Evolutionary conservation across 2,329 filamentous ascomycete genomes (phyloP).

Genomic region (Neonectria hederae): DNA sequence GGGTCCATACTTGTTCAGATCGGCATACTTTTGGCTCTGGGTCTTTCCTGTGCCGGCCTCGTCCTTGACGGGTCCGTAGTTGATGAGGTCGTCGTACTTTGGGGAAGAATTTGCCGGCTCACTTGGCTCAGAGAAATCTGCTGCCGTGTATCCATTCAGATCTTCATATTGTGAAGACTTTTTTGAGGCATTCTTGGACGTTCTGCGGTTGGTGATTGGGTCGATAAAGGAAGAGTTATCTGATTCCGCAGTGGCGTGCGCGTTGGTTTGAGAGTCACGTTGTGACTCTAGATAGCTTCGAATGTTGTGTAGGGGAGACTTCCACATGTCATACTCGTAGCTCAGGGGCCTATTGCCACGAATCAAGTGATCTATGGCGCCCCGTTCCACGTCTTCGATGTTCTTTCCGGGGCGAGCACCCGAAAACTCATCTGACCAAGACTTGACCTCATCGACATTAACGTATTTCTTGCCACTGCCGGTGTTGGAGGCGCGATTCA

Average conservation of each 20-base stretch:
- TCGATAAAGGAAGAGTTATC: conserved; percentile 54
- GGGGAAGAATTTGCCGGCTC: conserved; percentile 37
- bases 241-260: conserved; percentile 36
- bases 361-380: conserved; percentile 56
- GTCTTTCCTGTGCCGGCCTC: conserved; percentile 33
- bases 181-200: conserved; percentile 43
- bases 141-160: conserved; percentile 48
- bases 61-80: conserved; percentile 49
- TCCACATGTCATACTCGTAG: conserved; percentile 43
- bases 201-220: conserved; percentile 67
- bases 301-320: conserved; percentile 46
- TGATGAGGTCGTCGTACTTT: conserved; percentile 47
- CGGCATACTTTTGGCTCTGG: conserved; percentile 41
- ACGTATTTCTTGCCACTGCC: conserved; percentile 46
- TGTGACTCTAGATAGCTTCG: conserved; percentile 46
- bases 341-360: conserved; percentile 41
- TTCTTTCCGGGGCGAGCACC: conserved; percentile 52
- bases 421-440: conserved; percentile 49
- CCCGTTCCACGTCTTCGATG: conserved; percentile 57
- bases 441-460: conserved; percentile 48
- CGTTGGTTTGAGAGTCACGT: conserved; percentile 32
- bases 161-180: conserved; percentile 44
- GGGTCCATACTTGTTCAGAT: conserved; percentile 50
- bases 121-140: conserved; percentile 36
- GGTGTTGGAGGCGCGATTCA: conserved; percentile 50